Conservation (phyloP, 345 rosid genomes). For the Hevea brasiliensis region DNA sequence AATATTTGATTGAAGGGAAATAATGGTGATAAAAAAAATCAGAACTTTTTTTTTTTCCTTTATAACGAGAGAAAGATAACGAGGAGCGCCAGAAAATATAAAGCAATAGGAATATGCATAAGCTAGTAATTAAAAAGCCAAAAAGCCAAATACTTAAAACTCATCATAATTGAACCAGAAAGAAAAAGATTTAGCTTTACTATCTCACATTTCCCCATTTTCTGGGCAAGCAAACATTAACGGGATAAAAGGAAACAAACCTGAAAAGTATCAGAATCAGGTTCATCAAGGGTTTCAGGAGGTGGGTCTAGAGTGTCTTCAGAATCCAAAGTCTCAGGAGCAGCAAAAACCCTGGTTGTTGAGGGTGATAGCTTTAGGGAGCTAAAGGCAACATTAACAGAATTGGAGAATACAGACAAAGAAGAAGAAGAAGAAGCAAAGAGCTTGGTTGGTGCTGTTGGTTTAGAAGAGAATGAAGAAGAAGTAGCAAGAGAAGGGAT, state of each 20-base stretch:
- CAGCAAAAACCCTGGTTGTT: slow-evolving; percentile 50
- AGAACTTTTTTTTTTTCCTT: background rate
- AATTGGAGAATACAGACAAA: slow-evolving; percentile 30
- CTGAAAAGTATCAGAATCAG: slow-evolving; percentile 43
- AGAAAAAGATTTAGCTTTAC: background rate
- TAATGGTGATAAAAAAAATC: background rate
- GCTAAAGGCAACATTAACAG: slow-evolving; percentile 22
- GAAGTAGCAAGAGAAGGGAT: slow-evolving; percentile 47
- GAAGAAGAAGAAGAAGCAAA: slow-evolving; percentile 33
- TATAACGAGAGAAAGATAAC: too few relatives aligned
- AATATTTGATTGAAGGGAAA: background rate
- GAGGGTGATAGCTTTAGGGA: slow-evolving; percentile 39
- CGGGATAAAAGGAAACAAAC: slow-evolving; percentile 25
- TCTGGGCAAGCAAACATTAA: slow-evolving; percentile 10
- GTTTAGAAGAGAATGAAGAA: slow-evolving; percentile 33
- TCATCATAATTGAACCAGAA: background rate
- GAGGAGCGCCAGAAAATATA: too few relatives aligned
- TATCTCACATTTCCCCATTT: background rate
- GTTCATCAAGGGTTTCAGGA: slow-evolving; percentile 37
- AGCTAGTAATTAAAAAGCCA: too few relatives aligned
- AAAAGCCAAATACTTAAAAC: background rate
- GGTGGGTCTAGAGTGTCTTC: slow-evolving; percentile 24
- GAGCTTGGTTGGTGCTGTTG: slow-evolving; percentile 34
- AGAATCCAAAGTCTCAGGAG: slow-evolving; percentile 58
- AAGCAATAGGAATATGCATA: too few relatives aligned